These are phyloP conservation scores for Termitomyces sp. DNA, from an alignment of 768 basidiomycete species.

Conservation along the genomic window DNA sequence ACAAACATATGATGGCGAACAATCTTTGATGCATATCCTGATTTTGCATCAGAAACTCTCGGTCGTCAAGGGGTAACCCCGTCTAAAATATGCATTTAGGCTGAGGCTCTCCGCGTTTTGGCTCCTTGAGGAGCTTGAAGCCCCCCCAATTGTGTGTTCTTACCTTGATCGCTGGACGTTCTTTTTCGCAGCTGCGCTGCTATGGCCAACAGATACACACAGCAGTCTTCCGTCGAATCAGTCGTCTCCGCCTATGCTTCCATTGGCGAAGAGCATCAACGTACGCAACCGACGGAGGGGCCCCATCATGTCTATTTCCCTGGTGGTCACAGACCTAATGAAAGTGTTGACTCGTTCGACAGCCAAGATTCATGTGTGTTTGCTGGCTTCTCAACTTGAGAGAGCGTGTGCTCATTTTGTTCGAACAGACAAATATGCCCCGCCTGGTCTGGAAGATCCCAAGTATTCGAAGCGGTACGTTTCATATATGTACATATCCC, in stretches of 20 bases:
- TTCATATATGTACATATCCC: background rate
- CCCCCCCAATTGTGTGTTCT: conserved; percentile 13
- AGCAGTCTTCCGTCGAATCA: conserved; percentile 23
- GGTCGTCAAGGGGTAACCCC: conserved; percentile 14
- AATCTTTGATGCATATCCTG: conserved; percentile 10
- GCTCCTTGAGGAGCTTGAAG: conserved; percentile 18
- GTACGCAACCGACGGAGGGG: conserved; percentile 12
- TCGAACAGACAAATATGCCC: conserved; percentile 2
- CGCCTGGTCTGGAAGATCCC: conserved; percentile 9
- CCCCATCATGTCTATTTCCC: conserved; percentile 16
- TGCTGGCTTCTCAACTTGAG: background rate
- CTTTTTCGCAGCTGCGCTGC: conserved; percentile 20
- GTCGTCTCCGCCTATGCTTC: conserved; percentile 15
- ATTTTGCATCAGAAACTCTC: conserved; percentile 14
- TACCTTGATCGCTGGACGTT: conserved; percentile 19
- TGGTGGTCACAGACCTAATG: conserved; percentile 16
- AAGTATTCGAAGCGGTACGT: conserved; percentile 13
- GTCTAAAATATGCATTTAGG: conserved; percentile 13
- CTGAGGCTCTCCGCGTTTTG: conserved; percentile 3
- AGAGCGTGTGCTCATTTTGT: background rate
- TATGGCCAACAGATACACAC: conserved; percentile 17
- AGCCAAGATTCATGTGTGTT: conserved; percentile 14
- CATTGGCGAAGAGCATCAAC: conserved; percentile 9
- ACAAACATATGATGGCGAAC: conserved; percentile 4
- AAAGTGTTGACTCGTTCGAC: conserved; percentile 15